Evolutionary conservation across 2,329 filamentous ascomycete genomes (phyloP).

Genomic region (Berkeleyomyces rouxiae): DNA sequence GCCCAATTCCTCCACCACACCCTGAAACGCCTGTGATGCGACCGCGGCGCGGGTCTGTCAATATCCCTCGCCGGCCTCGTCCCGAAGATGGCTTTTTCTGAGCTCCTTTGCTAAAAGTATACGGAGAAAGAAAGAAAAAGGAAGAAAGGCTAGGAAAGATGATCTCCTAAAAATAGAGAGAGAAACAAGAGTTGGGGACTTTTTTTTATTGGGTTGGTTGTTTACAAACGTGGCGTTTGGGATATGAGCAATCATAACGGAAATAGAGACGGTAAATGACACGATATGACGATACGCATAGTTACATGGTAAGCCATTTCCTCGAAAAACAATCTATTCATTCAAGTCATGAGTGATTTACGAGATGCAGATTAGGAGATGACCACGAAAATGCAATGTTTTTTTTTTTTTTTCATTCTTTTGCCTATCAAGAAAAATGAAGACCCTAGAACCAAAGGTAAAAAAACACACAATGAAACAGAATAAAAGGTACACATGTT

Average conservation of each 20-base stretch:
- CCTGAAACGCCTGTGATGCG: neutral
- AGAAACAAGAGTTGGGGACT: neutral
- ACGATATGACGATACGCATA: neutral
- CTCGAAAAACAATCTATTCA: too few species aligned
- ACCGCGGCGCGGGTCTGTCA: neutral
- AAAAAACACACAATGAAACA: neutral
- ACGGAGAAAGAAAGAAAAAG: neutral
- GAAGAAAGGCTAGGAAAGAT: neutral
- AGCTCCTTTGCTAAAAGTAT: neutral
- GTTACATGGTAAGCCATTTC: neutral
- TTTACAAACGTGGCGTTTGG: neutral
- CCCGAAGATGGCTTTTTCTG: neutral
- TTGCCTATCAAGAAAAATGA: neutral
- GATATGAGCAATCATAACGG: constrained; percentile 1
- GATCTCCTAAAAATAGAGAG: neutral
- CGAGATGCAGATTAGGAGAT: too few species aligned
- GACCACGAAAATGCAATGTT: neutral
- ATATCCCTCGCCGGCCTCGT: neutral
- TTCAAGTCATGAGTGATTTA: too few species aligned
- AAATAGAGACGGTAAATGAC: neutral
- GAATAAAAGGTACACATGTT: neutral
- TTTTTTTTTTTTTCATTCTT: neutral
- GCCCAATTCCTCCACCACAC: neutral
- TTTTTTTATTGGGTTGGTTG: neutral
- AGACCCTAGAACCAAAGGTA: neutral